Evolutionary conservation across 2,329 filamentous ascomycete genomes (phyloP).

Genomic region (Aspergillus luchuensis): DNA sequence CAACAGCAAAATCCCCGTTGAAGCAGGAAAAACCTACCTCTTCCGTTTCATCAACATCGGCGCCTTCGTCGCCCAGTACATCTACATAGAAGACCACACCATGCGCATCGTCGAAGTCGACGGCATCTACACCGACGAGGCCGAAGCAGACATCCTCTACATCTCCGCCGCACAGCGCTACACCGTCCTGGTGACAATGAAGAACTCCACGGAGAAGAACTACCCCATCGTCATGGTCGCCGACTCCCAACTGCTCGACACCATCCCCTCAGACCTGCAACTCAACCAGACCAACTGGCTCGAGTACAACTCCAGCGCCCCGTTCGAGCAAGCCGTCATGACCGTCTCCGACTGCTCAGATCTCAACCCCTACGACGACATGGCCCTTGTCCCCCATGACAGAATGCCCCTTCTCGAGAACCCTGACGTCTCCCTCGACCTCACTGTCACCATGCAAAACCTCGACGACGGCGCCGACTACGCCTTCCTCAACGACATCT

Average conservation of each 20-base stretch:
- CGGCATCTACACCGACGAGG: constrained; percentile 66
- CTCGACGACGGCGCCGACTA: constrained; percentile 38
- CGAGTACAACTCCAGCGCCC: constrained; percentile 59
- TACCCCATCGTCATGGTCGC: constrained; percentile 60
- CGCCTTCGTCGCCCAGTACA: constrained; percentile 62
- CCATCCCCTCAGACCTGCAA: constrained; percentile 36
- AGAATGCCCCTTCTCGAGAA: constrained; percentile 60
- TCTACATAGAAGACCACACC: constrained; percentile 55
- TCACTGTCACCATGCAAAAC: constrained; percentile 70
- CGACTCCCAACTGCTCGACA: constrained; percentile 34
- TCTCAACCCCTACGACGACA: constrained; percentile 73
- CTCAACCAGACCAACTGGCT: constrained; percentile 61
- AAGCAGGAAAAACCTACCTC: constrained; percentile 71
- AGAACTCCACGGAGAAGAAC: constrained; percentile 62
- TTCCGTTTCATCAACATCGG: constrained; percentile 74
- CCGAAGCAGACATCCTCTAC: constrained; percentile 65
- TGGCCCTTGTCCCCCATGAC: constrained; percentile 69
- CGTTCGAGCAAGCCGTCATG: constrained; percentile 29
- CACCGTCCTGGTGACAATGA: constrained; percentile 59
- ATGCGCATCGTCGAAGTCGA: constrained; percentile 73
- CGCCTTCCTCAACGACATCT: constrained; percentile 30
- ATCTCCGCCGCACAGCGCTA: constrained; percentile 68
- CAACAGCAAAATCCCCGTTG: constrained; percentile 59
- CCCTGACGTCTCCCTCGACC: constrained; percentile 62
- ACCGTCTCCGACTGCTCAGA: constrained; percentile 37